Conservation (phyloP, 345 rosid species). For the Corchorus olitorius region DNA sequence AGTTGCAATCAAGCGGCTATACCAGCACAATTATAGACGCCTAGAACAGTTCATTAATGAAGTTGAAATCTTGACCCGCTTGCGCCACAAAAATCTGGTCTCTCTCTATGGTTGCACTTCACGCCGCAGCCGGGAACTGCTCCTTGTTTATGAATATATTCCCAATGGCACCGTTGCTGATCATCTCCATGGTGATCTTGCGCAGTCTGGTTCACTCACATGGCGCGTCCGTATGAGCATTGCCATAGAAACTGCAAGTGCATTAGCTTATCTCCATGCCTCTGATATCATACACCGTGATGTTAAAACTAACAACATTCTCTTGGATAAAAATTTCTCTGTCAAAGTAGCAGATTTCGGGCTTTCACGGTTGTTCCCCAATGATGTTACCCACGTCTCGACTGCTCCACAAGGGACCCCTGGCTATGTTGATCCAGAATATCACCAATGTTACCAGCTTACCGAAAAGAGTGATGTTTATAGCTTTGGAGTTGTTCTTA, state of each 20-base stretch:
- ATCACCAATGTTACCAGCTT: slow-evolving; percentile 62
- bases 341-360: slow-evolving; percentile 80
- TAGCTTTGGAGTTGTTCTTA: slow-evolving; percentile 75
- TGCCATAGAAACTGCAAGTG: slow-evolving; percentile 63
- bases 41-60: slow-evolving; percentile 63
- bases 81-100: slow-evolving; percentile 67
- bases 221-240: slow-evolving; percentile 63
- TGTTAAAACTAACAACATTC: slow-evolving; percentile 70
- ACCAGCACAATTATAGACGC: slow-evolving; percentile 51
- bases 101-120: slow-evolving; percentile 73
- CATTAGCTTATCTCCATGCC: slow-evolving; percentile 68
- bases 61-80: slow-evolving; percentile 55
- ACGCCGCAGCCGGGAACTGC: slow-evolving; percentile 50
- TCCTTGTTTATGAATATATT: slow-evolving; percentile 67
- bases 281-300: slow-evolving; percentile 62
- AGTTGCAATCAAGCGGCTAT: slow-evolving; percentile 72
- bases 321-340: slow-evolving; percentile 50
- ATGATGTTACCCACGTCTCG: slow-evolving; percentile 62
- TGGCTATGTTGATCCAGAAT: slow-evolving; percentile 71
- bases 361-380: slow-evolving; percentile 54
- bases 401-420: slow-evolving; percentile 81
- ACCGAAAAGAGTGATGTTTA: slow-evolving; percentile 70
- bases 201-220: slow-evolving; percentile 32
- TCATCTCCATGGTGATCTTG: slow-evolving; percentile 56
- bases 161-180: slow-evolving; percentile 68